phyloP scores from a whole-genome alignment of 2,329 filamentous ascomycete species.

The Alternaria brassicae region DNA sequence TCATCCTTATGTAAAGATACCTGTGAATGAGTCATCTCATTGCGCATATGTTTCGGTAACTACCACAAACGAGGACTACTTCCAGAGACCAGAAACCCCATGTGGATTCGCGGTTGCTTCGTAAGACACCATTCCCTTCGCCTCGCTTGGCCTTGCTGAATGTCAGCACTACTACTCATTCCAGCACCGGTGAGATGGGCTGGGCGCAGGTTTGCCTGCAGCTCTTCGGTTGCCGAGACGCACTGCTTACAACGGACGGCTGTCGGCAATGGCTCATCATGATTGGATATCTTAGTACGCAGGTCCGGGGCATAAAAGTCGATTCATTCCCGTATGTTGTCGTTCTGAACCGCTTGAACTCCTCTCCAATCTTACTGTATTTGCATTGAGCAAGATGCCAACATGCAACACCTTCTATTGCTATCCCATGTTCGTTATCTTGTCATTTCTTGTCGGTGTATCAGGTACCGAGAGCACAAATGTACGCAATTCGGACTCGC shows the following conservation, averaged over 20 bases:
- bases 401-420: background rate
- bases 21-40: background rate
- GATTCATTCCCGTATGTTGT: background rate
- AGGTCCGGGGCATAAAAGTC: background rate
- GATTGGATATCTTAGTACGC: background rate
- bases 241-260: background rate
- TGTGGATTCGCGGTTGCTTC: background rate
- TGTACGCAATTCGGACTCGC: background rate
- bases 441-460: background rate
- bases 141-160: background rate
- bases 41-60: background rate
- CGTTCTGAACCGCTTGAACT: background rate
- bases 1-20: background rate
- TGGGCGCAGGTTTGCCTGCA: background rate
- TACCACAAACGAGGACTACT: too few species aligned
- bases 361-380: background rate
- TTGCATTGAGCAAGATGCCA: background rate
- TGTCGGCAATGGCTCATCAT: background rate
- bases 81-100: too few species aligned
- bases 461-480: background rate
- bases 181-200: background rate
- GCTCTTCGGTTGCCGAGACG: background rate
- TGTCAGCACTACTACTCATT: slow-evolving; percentile 4
- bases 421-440: background rate
- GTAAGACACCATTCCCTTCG: background rate